These are phyloP conservation scores for Neonectria hederae DNA, from an alignment of 2,329 filamentous ascomycete species.

Conservation along the genomic window DNA sequence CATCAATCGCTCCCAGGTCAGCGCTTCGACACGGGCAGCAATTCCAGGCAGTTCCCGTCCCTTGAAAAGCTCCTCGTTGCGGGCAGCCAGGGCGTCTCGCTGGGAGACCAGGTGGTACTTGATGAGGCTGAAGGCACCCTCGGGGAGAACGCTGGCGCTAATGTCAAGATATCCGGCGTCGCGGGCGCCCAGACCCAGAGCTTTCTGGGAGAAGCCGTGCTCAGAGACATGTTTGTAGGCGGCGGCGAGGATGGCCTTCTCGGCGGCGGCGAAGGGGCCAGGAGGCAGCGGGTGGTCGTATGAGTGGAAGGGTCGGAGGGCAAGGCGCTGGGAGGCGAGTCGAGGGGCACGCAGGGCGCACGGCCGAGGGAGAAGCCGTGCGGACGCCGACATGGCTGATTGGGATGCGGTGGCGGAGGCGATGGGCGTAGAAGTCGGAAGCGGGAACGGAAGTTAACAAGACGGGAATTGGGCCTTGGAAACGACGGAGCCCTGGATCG, in stretches of 20 bases:
- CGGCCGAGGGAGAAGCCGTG: conserved; percentile 27
- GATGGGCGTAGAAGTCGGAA: neutral
- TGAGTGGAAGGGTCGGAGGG: conserved; percentile 70
- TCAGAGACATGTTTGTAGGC: conserved; percentile 80
- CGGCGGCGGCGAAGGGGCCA: conserved; percentile 71
- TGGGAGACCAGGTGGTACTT: conserved; percentile 78
- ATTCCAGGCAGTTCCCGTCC: conserved; percentile 55
- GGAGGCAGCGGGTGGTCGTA: conserved; percentile 70
- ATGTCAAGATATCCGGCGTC: conserved; percentile 89
- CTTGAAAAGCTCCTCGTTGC: conserved; percentile 52
- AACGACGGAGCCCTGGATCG: conserved; percentile 3
- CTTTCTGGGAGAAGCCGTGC: conserved; percentile 81
- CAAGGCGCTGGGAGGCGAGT: conserved; percentile 24
- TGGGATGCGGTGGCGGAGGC: neutral
- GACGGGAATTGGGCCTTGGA: neutral
- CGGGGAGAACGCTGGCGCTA: conserved; percentile 82
- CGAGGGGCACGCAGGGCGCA: conserved; percentile 27
- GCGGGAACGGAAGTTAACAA: neutral
- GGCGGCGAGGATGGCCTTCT: conserved; percentile 82
- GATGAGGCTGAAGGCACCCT: conserved; percentile 83
- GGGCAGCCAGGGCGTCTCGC: conserved; percentile 65
- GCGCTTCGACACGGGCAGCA: conserved; percentile 71
- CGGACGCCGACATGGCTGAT: conserved; percentile 29
- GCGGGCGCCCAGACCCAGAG: conserved; percentile 80
- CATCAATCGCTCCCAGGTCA: conserved; percentile 81